Conservation (phyloP, 176 grass and related monocot species). For the Poa annua region DNA sequence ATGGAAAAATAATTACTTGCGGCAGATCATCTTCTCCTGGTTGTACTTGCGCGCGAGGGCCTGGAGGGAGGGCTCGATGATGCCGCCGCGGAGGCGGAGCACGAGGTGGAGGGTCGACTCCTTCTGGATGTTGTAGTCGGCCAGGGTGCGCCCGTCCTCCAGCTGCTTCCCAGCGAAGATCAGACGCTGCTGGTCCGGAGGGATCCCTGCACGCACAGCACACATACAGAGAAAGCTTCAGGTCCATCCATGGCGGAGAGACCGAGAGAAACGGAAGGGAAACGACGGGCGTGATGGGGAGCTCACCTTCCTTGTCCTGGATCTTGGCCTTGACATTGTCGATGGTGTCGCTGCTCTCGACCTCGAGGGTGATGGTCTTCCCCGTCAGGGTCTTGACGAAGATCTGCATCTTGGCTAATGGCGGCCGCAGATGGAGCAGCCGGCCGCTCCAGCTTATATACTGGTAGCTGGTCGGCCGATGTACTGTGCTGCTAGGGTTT, state of each 20-base stretch:
- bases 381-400: constrained; percentile 98
- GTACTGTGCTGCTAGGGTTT: neutral
- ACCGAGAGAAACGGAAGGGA: neutral
- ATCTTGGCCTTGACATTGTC: constrained; percentile 99
- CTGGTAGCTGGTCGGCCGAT: neutral
- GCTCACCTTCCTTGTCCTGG: constrained; percentile 88
- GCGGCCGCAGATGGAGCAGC: neutral
- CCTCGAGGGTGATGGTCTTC: constrained; percentile 97
- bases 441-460: neutral
- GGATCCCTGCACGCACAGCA: constrained; percentile 51
- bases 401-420: constrained; percentile 83
- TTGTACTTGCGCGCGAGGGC: constrained; percentile 95
- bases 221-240: neutral
- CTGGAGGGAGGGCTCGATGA: constrained; percentile 88
- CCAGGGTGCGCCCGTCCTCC: constrained; percentile 82
- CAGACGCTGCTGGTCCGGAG: constrained; percentile 91
- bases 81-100: constrained; percentile 83
- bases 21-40: constrained; percentile 94
- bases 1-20: constrained; percentile 51
- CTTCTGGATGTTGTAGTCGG: constrained; percentile 99
- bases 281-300: no score
- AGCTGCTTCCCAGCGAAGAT: constrained; percentile 98
- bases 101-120: constrained; percentile 90
- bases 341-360: constrained; percentile 97
- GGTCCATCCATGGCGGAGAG: no score